Evolutionary conservation across 352 stramenopile species (phyloP).

Genomic region (Globisporangium abappressorium): DNA sequence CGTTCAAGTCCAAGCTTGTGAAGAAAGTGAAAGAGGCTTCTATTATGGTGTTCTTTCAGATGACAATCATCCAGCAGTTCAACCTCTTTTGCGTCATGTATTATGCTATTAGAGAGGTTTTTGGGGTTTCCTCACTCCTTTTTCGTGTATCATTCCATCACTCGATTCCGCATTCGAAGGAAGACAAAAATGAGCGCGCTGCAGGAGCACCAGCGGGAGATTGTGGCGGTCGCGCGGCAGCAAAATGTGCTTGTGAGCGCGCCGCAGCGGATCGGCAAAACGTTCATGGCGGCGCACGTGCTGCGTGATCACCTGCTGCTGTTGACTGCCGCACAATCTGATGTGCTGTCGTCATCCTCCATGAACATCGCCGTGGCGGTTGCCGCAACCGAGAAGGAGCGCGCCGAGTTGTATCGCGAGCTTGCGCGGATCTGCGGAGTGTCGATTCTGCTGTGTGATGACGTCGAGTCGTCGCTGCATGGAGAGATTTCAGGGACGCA

Average conservation of each 20-base stretch:
- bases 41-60: not conserved
- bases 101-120: not conserved
- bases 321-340: not conserved
- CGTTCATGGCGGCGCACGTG: slow-evolving; percentile 52
- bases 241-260: slow-evolving; percentile 69
- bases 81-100: not conserved
- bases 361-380: slow-evolving; percentile 34
- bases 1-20: not conserved
- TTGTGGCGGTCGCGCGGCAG: slow-evolving; percentile 55
- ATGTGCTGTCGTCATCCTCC: not conserved
- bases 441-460: slow-evolving; percentile 25
- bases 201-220: slow-evolving; percentile 66
- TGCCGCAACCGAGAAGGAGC: slow-evolving; percentile 29
- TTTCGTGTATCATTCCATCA: slow-evolving; percentile 1
- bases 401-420: slow-evolving; percentile 31
- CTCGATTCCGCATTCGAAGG: not conserved
- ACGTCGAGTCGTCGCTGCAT: not conserved
- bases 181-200: slow-evolving; percentile 24
- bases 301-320: slow-evolving; percentile 35
- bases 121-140: not conserved
- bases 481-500: not conserved
- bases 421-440: slow-evolving; percentile 43
- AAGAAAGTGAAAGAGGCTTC: not conserved
- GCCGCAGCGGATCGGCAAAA: slow-evolving; percentile 60
- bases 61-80: not conserved